Conservation (phyloP, 768 basidiomycete species). For the Naganishia randhawae region DNA sequence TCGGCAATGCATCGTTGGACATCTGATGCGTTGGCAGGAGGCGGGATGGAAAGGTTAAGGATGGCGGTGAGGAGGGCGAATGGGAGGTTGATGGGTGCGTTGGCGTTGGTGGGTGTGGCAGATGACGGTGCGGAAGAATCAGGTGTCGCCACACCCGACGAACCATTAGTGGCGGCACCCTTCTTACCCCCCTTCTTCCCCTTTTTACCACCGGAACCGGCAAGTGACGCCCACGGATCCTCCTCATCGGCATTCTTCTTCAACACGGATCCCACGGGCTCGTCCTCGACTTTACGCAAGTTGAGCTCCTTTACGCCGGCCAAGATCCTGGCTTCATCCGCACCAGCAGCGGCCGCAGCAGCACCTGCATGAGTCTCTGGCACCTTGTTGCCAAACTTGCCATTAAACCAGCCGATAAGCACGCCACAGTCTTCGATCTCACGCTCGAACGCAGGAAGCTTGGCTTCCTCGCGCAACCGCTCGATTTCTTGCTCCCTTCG, state of each 20-base stretch:
- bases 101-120: conserved; percentile 42
- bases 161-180: conserved; percentile 25
- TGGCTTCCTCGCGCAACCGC: conserved; percentile 83
- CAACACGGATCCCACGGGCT: conserved; percentile 65
- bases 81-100: conserved; percentile 63
- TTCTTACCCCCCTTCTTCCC: conserved; percentile 55
- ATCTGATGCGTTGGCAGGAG: conserved; percentile 72
- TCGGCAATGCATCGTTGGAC: conserved; percentile 80
- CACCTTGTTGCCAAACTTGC: conserved; percentile 47
- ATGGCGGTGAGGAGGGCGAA: conserved; percentile 83
- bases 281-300: conserved; percentile 72
- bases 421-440: conserved; percentile 84
- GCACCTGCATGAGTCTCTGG: conserved; percentile 39
- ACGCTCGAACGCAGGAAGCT: conserved; percentile 78
- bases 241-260: conserved; percentile 94
- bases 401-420: conserved; percentile 50
- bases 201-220: conserved; percentile 54
- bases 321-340: conserved; percentile 36
- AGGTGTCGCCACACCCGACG: conserved; percentile 30
- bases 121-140: conserved; percentile 35
- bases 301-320: conserved; percentile 58
- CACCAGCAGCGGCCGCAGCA: conserved; percentile 5
- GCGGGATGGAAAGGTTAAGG: conserved; percentile 79
- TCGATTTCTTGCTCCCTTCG: conserved; percentile 71
- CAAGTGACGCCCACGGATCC: conserved; percentile 62